Conservation (phyloP, 2,329 filamentous ascomycete genomes). For the Ustulina deusta region DNA sequence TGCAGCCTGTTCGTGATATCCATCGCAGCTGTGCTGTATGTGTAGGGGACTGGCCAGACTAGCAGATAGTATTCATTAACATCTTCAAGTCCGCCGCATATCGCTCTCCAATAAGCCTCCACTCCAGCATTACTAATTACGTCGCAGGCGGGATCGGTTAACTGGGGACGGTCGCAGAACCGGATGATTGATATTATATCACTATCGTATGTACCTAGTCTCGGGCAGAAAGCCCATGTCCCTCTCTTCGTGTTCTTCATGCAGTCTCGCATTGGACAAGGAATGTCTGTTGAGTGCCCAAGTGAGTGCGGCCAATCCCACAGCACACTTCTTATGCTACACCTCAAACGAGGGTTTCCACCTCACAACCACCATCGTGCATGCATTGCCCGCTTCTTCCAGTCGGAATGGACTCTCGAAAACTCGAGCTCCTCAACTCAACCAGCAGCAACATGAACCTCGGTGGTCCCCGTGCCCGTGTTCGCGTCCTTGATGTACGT, state of each 20-base stretch:
- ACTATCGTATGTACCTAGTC: neutral
- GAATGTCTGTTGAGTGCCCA: neutral
- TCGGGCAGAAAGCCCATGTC: neutral
- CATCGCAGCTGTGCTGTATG: too few relatives aligned
- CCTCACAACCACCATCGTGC: neutral
- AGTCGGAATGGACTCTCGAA: neutral
- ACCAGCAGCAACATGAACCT: conserved; percentile 35
- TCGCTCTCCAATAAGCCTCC: too few relatives aligned
- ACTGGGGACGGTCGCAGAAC: neutral
- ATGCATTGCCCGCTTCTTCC: neutral
- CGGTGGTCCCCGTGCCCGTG: conserved; percentile 12
- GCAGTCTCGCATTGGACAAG: neutral
- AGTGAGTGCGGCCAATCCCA: neutral
- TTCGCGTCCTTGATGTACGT: conserved; percentile 26
- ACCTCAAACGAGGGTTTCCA: neutral
- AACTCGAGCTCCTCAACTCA: conserved; percentile 12
- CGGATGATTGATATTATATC: neutral
- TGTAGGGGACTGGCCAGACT: too few relatives aligned
- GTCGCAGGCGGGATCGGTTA: neutral
- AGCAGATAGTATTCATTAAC: too few relatives aligned
- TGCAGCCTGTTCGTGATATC: too few relatives aligned
- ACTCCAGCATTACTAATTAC: too few relatives aligned
- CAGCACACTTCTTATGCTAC: neutral
- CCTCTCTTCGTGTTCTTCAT: neutral
- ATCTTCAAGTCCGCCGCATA: too few relatives aligned